A percentile compares a stretch with the other conserved stretches of the same genome.
Conservation (phyloP, 169 alveolate species). For the Plasmodium vivax region DNA sequence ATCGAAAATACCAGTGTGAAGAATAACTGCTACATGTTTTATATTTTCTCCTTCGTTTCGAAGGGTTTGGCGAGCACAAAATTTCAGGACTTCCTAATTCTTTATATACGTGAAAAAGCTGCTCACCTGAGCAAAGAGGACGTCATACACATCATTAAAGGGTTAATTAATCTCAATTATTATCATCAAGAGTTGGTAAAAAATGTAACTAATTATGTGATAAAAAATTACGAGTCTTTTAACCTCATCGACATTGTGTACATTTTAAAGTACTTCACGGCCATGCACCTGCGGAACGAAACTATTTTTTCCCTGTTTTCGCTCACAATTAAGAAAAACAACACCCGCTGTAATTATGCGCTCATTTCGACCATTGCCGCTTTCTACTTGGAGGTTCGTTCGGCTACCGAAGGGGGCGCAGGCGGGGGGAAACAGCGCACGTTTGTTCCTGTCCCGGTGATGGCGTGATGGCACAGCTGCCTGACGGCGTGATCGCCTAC, state of each 20-base stretch:
- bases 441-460: background rate
- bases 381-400: conserved; percentile 60
- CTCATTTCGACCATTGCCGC: conserved; percentile 45
- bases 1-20: conserved; percentile 28
- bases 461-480: background rate
- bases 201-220: conserved; percentile 35
- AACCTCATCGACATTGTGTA: conserved; percentile 62
- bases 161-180: conserved; percentile 40
- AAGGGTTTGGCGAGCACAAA: background rate
- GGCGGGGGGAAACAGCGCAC: background rate
- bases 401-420: background rate
- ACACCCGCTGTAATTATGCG: conserved; percentile 8
- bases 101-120: conserved; percentile 41
- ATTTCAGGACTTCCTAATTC: conserved; percentile 24
- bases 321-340: conserved; percentile 38
- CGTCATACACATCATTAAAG: conserved; percentile 45
- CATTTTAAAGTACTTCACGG: conserved; percentile 60
- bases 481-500: background rate
- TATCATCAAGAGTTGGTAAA: conserved; percentile 56
- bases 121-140: conserved; percentile 10
- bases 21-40: conserved; percentile 60
- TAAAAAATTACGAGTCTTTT: conserved; percentile 23
- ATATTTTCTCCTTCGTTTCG: conserved; percentile 47
- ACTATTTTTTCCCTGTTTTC: conserved; percentile 32
- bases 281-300: conserved; percentile 29